Conservation (phyloP, 2,329 filamentous ascomycete species). For the Knoxdaviesia proteae region DNA sequence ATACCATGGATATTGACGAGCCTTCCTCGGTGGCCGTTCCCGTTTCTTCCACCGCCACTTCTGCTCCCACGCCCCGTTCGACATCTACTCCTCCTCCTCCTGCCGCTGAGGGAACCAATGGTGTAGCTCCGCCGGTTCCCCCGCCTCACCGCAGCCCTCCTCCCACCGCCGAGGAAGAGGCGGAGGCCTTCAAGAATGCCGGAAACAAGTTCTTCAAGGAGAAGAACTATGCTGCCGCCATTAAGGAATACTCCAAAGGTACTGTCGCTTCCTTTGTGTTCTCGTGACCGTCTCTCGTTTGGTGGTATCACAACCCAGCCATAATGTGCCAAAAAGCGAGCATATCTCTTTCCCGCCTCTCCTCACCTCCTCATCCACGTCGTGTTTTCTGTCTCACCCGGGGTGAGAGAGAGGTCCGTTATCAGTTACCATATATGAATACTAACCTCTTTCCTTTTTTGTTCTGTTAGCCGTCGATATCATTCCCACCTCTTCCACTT, state of each 20-base stretch:
- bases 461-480: constrained; percentile 63
- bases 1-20: constrained; percentile 61
- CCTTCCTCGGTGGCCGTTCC: constrained; percentile 17
- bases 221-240: constrained; percentile 69
- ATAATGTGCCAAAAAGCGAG: no score
- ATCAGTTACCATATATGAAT: no score
- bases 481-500: constrained; percentile 68
- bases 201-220: constrained; percentile 97
- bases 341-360: neutral
- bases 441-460: constrained; percentile 3
- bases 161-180: constrained; percentile 43
- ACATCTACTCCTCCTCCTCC: constrained; percentile 30
- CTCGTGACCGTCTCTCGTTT: no score
- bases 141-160: constrained; percentile 50
- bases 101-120: constrained; percentile 9
- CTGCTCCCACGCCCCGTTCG: constrained; percentile 8
- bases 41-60: no score
- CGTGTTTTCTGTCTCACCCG: constrained; percentile 4
- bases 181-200: constrained; percentile 75
- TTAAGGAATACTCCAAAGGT: constrained; percentile 93
- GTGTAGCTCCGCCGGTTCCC: constrained; percentile 29
- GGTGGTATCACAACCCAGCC: no score
- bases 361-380: constrained; percentile 1
- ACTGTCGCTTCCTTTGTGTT: constrained; percentile 8
- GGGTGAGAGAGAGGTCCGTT: no score